Conservation (phyloP, 305 asterid species). For the Lippia alba region DNA sequence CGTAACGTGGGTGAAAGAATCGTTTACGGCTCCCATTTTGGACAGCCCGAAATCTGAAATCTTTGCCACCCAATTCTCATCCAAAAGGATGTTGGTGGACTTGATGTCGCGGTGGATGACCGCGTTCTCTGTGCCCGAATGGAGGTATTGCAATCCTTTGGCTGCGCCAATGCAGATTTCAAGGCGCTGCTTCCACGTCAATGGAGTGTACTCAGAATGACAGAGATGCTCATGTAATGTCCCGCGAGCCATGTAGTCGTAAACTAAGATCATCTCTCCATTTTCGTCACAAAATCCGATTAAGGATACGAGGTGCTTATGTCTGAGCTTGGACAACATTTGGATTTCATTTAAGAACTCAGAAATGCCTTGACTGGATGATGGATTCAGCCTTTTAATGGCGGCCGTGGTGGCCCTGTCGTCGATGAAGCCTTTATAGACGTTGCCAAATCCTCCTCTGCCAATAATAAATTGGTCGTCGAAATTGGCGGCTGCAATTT, state of each 20-base stretch:
- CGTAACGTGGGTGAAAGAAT: too few species aligned
- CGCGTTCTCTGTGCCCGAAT: constrained; percentile 39
- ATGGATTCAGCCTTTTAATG: neutral
- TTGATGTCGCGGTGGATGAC: constrained; percentile 60
- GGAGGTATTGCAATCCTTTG: constrained; percentile 62
- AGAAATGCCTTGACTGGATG: constrained; percentile 42
- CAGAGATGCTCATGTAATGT: constrained; percentile 60
- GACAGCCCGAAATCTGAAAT: too few species aligned
- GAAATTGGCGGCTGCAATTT: constrained; percentile 50
- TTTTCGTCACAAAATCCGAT: constrained; percentile 46
- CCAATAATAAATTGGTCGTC: constrained; percentile 49
- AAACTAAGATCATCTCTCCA: constrained; percentile 54
- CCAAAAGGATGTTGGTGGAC: constrained; percentile 53
- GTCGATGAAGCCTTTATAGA: constrained; percentile 22
- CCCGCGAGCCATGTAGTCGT: constrained; percentile 70
- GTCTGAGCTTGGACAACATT: constrained; percentile 58
- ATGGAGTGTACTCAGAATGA: constrained; percentile 39
- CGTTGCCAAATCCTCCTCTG: constrained; percentile 64
- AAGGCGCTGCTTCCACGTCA: constrained; percentile 63
- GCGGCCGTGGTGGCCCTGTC: neutral
- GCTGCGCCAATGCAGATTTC: constrained; percentile 65
- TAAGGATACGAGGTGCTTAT: constrained; percentile 60
- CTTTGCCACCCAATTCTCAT: too few species aligned
- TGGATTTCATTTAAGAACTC: constrained; percentile 67
- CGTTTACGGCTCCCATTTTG: too few species aligned